These are phyloP conservation scores for Populus hybrid DNA, from an alignment of 441 rosid genomes.

Conservation along the genomic window DNA sequence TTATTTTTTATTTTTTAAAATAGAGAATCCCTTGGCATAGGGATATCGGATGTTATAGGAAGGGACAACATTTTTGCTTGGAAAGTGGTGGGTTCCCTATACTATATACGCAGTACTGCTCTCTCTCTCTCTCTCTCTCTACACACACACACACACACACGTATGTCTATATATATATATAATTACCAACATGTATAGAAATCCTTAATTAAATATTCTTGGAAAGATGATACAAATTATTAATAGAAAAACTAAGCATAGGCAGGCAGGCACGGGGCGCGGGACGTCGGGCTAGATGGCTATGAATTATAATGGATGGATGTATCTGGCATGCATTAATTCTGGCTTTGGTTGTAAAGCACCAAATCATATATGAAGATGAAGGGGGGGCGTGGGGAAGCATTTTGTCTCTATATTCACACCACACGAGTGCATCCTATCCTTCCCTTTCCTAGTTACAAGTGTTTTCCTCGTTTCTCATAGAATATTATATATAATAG, in stretches of 20 bases:
- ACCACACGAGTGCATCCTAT: neutral
- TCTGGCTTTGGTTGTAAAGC: neutral
- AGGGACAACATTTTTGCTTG: conserved; percentile 6
- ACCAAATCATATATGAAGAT: neutral
- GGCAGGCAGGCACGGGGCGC: conserved; percentile 24
- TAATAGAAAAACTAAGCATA: neutral
- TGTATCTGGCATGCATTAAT: conserved; percentile 6
- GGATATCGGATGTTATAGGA: neutral
- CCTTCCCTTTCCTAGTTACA: neutral
- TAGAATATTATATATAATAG: neutral
- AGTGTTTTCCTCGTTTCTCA: neutral
- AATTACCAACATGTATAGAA: neutral
- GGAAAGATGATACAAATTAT: neutral
- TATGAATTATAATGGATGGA: neutral
- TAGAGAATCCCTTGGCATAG: neutral
- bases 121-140: too few species aligned
- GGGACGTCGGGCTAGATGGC: conserved; percentile 18
- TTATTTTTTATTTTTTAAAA: too few species aligned
- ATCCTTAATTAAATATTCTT: neutral
- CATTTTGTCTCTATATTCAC: neutral
- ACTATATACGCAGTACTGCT: neutral
- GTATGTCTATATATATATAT: too few species aligned
- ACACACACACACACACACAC: too few species aligned
- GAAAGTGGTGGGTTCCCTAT: neutral
- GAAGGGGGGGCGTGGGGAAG: neutral